phyloP scores from a whole-genome alignment of 805 yeast species.

The Clavispora carvajalis region DNA sequence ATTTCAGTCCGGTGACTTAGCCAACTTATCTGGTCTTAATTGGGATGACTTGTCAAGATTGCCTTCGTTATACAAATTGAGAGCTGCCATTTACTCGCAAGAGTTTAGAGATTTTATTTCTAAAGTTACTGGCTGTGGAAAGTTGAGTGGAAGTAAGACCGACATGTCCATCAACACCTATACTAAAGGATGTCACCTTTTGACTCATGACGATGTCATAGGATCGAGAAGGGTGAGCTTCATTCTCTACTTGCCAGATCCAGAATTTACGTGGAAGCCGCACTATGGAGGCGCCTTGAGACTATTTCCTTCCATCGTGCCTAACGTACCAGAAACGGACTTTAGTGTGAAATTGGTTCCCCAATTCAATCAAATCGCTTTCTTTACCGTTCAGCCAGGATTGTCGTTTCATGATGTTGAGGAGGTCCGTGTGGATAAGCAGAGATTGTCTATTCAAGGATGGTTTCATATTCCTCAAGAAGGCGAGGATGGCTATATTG shows the following conservation, averaged over 20 bases:
- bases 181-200: constrained; percentile 85
- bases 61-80: constrained; percentile 68
- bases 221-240: constrained; percentile 92
- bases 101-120: constrained; percentile 77
- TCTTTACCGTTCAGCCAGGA: constrained; percentile 95
- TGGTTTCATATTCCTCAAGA: constrained; percentile 98
- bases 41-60: constrained; percentile 67
- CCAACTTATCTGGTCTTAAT: constrained; percentile 82
- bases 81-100: constrained; percentile 85
- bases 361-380: constrained; percentile 92
- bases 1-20: constrained; percentile 83
- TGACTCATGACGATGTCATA: constrained; percentile 96
- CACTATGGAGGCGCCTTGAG: constrained; percentile 92
- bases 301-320: constrained; percentile 77
- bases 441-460: constrained; percentile 90
- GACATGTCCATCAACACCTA: constrained; percentile 92
- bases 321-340: constrained; percentile 87
- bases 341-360: constrained; percentile 68
- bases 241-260: constrained; percentile 88
- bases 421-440: constrained; percentile 88
- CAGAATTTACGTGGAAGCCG: constrained; percentile 82
- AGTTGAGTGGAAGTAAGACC: constrained; percentile 81
- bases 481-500: constrained; percentile 81
- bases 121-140: constrained; percentile 79
- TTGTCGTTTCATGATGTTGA: constrained; percentile 96